Conservation (phyloP, 2,329 filamentous ascomycete species). For the Tolypocladium paradoxum region DNA sequence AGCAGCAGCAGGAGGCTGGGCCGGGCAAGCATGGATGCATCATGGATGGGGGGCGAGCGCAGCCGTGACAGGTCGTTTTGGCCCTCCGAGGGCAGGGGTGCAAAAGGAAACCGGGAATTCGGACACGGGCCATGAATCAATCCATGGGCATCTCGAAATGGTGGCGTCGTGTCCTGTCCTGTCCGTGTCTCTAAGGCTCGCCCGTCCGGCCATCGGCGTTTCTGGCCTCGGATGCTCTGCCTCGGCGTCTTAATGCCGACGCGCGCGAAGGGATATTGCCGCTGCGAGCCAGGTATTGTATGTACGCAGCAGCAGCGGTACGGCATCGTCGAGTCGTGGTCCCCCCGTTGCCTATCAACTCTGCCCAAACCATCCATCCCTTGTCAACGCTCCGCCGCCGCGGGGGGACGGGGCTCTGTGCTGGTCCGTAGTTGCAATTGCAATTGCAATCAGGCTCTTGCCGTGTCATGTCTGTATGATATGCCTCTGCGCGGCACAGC, state of each 20-base stretch:
- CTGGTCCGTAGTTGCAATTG: too few species aligned
- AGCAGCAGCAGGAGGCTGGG: neutral
- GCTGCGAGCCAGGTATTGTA: too few species aligned
- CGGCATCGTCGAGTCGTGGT: neutral
- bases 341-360: neutral
- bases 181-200: neutral
- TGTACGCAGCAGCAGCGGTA: too few species aligned
- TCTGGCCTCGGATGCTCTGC: neutral
- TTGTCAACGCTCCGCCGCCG: neutral
- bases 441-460: too few species aligned
- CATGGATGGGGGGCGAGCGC: neutral
- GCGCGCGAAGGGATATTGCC: neutral
- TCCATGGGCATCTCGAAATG: neutral
- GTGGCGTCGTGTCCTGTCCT: neutral
- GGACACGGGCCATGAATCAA: neutral
- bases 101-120: conserved; percentile 3
- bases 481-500: neutral
- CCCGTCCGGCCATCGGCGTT: neutral
- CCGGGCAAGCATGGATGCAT: neutral
- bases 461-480: neutral
- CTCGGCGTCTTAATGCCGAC: neutral
- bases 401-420: neutral
- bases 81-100: neutral
- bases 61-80: neutral
- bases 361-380: neutral